A percentile compares a stretch with the other conserved stretches of the same genome.
phyloP scores from a whole-genome alignment of 176 grass and related monocot species.

The Cenchrus purpureus region DNA sequence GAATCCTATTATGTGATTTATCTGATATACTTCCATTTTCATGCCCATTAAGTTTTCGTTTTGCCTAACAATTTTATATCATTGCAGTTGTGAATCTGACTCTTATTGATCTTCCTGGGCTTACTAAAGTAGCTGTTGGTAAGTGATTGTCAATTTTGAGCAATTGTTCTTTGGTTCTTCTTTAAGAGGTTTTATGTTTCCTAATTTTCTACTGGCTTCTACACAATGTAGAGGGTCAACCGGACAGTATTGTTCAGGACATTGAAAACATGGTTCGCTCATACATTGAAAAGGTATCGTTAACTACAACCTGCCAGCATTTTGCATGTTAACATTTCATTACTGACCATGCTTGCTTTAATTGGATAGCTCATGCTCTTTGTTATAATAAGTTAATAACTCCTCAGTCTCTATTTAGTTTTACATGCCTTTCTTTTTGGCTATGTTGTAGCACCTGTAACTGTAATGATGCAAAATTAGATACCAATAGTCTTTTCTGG shows the following conservation, averaged over 20 bases:
- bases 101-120: constrained; percentile 98
- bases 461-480: not conserved
- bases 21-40: constrained; percentile 9
- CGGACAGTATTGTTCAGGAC: constrained; percentile 80
- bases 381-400: not conserved
- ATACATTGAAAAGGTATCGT: constrained; percentile 95
- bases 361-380: constrained; percentile 2
- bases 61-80: constrained; percentile 43
- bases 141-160: constrained; percentile 40
- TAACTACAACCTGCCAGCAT: not conserved
- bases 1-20: not conserved
- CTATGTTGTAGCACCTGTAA: not conserved
- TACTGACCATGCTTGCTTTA: constrained; percentile 18
- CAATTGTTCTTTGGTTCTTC: constrained; percentile 28
- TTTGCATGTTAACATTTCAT: constrained; percentile 27
- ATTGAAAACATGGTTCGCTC: constrained; percentile 97
- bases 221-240: constrained; percentile 72
- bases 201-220: constrained; percentile 26
- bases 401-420: not conserved
- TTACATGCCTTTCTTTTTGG: constrained; percentile 15
- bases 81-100: constrained; percentile 98
- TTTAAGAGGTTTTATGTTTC: constrained; percentile 24
- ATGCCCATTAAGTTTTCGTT: not conserved
- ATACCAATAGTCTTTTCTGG: not conserved
- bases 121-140: constrained; percentile 98